Evolutionary conservation across 768 basidiomycete species (phyloP), one percentile per base, ranked within the genome.

Genomic region (Amanita rubescens): DNA sequence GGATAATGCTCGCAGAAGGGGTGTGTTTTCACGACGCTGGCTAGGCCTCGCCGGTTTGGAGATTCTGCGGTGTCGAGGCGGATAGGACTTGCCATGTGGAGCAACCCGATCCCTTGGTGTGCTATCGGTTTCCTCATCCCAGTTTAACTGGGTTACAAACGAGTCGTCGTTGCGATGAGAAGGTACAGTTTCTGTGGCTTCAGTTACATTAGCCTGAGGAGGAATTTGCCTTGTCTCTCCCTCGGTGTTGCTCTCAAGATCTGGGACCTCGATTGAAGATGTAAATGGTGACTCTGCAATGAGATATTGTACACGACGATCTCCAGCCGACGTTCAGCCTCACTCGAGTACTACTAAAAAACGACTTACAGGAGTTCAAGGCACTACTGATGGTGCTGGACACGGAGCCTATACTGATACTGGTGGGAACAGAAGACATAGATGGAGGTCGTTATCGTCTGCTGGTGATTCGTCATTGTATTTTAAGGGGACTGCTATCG

Each of bases 301-400:
- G 10, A 87, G 75, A 60, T 78, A 84, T 62, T 87, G 85, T 7
- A 84, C 72, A 27, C 87, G 78, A 51, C 80, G 81, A 63, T 88
- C 87, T 89, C 58, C 17, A 55, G 53, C 51, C 17, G 54, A 57
- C 25, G 51, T 39, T 24, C 58, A 41, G 50, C 8, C 43, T 55
- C 15, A 24, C 37, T 43, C 52, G 32, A 56, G 47, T 25, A 34
- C n/a, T 20, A 30, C 6, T 48, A 54, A 25, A 30, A 27, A 24
- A 24, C 17, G 50, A 39, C 77, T 63, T 58, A 82, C 84, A 85
- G 14, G 84, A 84, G 17, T 76, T 73, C 15, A 86, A 77, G 2
- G 73, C 84, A 66, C 82, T 78, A 51, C 73, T 63, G 17, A 53
- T 53, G 10, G 69, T 67, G 57, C 78, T 80, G 14, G 79, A 71